A percentile compares a stretch with the other conserved stretches of the same genome.
Evolutionary conservation across 2,329 filamentous ascomycete genomes (phyloP).

Genomic region (Colletotrichum sp.): DNA sequence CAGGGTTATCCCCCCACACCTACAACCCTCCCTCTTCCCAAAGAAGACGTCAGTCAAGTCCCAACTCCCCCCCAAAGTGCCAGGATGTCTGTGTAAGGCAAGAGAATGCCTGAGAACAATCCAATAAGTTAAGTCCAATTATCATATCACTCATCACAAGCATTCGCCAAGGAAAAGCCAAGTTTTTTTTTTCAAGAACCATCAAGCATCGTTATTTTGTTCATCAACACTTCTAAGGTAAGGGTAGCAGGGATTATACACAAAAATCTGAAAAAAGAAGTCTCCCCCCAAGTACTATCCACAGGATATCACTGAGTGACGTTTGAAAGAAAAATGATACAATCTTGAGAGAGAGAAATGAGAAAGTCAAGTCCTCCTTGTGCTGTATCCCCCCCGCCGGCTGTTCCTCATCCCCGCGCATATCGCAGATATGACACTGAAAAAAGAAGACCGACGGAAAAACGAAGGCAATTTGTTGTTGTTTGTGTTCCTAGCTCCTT

Average conservation of each 20-base stretch:
- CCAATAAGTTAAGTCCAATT: background rate
- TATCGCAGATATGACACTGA: background rate
- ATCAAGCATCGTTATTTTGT: slow-evolving; percentile 15
- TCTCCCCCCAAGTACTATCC: slow-evolving; percentile 1
- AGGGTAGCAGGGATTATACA: background rate
- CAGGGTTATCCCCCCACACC: background rate
- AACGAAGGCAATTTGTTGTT: background rate
- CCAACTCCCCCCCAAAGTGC: background rate
- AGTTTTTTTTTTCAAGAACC: slow-evolving; percentile 3
- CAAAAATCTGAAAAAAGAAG: background rate
- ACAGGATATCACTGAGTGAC: slow-evolving; percentile 15
- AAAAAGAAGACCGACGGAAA: background rate
- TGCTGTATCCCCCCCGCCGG: background rate
- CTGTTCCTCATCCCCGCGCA: background rate
- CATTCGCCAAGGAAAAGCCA: background rate
- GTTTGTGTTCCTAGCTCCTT: background rate
- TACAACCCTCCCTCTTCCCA: background rate
- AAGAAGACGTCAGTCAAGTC: background rate
- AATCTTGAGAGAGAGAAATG: background rate
- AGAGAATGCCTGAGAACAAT: background rate
- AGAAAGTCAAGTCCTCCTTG: background rate
- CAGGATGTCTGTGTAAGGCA: background rate
- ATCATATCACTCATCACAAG: background rate
- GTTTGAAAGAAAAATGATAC: background rate
- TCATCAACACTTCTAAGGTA: background rate